A percentile compares a stretch with the other conserved stretches of the same genome.
These are phyloP conservation scores for Aegilops sharonensis DNA, from an alignment of 176 grass and related monocot species.

Conservation along the genomic window DNA sequence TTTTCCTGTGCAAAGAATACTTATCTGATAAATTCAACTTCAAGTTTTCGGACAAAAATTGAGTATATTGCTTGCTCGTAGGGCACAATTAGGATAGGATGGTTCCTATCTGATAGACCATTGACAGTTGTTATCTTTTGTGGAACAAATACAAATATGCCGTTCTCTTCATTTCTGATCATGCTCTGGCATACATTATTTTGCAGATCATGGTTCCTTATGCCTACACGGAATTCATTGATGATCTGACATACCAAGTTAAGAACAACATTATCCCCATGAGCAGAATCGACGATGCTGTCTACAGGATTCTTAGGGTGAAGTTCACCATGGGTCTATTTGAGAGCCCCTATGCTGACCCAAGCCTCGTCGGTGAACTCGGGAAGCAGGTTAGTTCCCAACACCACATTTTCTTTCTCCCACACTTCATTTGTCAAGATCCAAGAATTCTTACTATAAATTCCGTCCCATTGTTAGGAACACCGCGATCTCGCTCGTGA, in stretches of 20 bases:
- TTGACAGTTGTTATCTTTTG: background rate
- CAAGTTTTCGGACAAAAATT: background rate
- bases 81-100: background rate
- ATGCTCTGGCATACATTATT: background rate
- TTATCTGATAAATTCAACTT: background rate
- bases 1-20: background rate
- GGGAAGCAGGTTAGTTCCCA: slow-evolving; percentile 54
- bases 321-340: slow-evolving; percentile 89
- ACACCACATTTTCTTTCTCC: background rate
- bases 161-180: background rate
- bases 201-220: slow-evolving; percentile 78
- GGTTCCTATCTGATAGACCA: background rate
- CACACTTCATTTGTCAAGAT: background rate
- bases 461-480: slow-evolving; percentile 20
- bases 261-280: slow-evolving; percentile 65
- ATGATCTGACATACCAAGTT: slow-evolving; percentile 54
- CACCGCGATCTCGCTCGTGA: slow-evolving; percentile 67
- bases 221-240: slow-evolving; percentile 55
- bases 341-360: slow-evolving; percentile 58
- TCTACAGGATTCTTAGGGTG: slow-evolving; percentile 68
- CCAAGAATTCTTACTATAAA: background rate
- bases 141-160: background rate
- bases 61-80: background rate
- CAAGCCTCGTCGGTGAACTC: slow-evolving; percentile 49
- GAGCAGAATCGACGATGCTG: slow-evolving; percentile 78